phyloP scores from a whole-genome alignment of 139 green algal species.

The Astrephomene gubernaculifera region DNA sequence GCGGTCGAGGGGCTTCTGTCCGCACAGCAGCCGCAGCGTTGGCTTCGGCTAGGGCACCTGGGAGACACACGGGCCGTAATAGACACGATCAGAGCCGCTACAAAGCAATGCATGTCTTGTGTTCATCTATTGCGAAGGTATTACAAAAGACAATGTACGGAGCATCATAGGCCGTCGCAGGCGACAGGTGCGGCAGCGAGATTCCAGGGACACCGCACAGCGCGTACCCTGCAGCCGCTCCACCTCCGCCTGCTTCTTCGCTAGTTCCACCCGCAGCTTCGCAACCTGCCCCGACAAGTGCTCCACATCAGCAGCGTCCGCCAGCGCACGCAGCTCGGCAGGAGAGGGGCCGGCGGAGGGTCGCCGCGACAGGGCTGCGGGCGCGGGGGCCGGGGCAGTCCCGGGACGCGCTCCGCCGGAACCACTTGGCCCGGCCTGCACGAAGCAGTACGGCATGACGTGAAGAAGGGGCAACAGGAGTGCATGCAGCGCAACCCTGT shows the following conservation, averaged over 20 bases:
- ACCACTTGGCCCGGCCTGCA: too few relatives aligned
- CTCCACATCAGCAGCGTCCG: neutral
- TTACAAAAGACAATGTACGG: too few relatives aligned
- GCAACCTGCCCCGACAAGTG: constrained; percentile 49
- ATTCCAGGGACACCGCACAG: neutral
- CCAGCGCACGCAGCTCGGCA: neutral
- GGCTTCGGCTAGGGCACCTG: constrained; percentile 27
- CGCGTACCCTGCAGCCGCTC: constrained; percentile 43
- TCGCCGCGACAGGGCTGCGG: neutral
- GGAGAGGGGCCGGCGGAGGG: neutral
- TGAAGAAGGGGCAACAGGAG: too few relatives aligned
- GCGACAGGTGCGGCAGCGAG: too few relatives aligned
- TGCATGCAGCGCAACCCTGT: too few relatives aligned
- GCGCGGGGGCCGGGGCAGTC: too few relatives aligned
- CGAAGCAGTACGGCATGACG: too few relatives aligned
- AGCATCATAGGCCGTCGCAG: too few relatives aligned
- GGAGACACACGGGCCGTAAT: neutral
- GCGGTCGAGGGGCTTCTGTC: neutral
- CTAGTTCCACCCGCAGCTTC: constrained; percentile 47
- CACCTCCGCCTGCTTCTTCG: constrained; percentile 46
- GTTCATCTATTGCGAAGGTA: too few relatives aligned
- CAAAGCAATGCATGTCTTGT: too few relatives aligned
- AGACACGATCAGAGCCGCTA: too few relatives aligned
- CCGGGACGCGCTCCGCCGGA: too few relatives aligned
- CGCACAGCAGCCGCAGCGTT: neutral